A percentile compares a stretch with the other conserved stretches of the same genome.
Evolutionary conservation across 306 rosid genomes (phyloP).

Genomic region (Chamaecrista fasciculata): DNA sequence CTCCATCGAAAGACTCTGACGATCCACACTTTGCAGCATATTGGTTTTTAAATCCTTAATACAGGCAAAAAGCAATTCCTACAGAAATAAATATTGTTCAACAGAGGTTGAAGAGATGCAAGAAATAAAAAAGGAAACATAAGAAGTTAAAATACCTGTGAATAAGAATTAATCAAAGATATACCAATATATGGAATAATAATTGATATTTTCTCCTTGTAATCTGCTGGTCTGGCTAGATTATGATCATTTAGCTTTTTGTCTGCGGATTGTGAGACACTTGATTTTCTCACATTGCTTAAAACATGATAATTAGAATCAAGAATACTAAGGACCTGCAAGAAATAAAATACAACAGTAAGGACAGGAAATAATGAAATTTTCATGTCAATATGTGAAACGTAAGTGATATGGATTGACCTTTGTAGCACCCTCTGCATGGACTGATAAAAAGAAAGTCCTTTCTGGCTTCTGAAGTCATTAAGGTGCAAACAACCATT

Average conservation of each 20-base stretch:
- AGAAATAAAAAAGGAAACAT: slow-evolving; percentile 13
- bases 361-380: not conserved
- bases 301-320: slow-evolving; percentile 73
- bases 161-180: slow-evolving; percentile 69
- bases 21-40: slow-evolving; percentile 83
- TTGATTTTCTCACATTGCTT: slow-evolving; percentile 47
- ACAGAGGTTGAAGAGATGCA: slow-evolving; percentile 15
- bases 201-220: slow-evolving; percentile 69
- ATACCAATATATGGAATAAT: slow-evolving; percentile 67
- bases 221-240: slow-evolving; percentile 54
- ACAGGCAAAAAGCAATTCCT: slow-evolving; percentile 85
- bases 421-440: slow-evolving; percentile 97
- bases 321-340: slow-evolving; percentile 76
- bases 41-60: slow-evolving; percentile 58
- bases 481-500: slow-evolving; percentile 30
- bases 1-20: slow-evolving; percentile 63
- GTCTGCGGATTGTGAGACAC: slow-evolving; percentile 37
- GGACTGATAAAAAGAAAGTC: slow-evolving; percentile 69
- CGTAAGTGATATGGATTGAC: slow-evolving; percentile 41
- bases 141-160: slow-evolving; percentile 56
- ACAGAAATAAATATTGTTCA: slow-evolving; percentile 33
- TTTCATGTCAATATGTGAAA: slow-evolving; percentile 10
- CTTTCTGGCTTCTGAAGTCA: slow-evolving; percentile 81
- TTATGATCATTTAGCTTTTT: slow-evolving; percentile 51
- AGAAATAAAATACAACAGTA: slow-evolving; percentile 9